A percentile compares a stretch with the other conserved stretches of the same genome.
These are phyloP conservation scores for Ophidiomyces ophidiicola DNA, from an alignment of 2,329 filamentous ascomycete species.

Conservation along the genomic window DNA sequence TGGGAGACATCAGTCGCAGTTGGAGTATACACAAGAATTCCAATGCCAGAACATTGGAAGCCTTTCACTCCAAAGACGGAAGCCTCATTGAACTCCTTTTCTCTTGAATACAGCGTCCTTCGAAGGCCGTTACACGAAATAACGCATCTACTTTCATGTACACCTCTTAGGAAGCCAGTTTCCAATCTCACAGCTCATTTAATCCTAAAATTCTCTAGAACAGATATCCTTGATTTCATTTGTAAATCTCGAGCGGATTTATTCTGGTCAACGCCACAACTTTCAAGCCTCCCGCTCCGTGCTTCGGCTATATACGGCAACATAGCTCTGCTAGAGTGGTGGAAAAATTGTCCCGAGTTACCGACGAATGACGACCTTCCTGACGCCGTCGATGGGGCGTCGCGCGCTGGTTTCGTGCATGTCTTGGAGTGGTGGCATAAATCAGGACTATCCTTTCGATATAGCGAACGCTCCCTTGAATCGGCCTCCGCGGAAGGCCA, in stretches of 20 bases:
- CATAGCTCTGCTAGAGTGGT: conserved; percentile 78
- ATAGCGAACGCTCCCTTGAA: conserved; percentile 77
- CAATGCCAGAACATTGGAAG: conserved; percentile 61
- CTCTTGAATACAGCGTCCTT: conserved; percentile 75
- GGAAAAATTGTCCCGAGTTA: conserved; percentile 72
- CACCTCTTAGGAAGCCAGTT: conserved; percentile 59
- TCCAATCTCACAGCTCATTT: conserved; percentile 74
- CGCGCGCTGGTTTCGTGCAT: conserved; percentile 69
- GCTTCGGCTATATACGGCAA: conserved; percentile 78
- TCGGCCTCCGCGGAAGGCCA: conserved; percentile 76
- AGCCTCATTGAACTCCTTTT: conserved; percentile 54
- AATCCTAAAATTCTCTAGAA: conserved; percentile 81
- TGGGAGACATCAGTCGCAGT: conserved; percentile 82
- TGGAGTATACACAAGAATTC: conserved; percentile 65
- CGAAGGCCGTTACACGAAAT: conserved; percentile 58
- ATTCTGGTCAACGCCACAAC: conserved; percentile 73
- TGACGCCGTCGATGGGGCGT: conserved; percentile 79
- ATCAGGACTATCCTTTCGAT: conserved; percentile 65
- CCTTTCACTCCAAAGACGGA: conserved; percentile 51
- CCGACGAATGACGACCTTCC: conserved; percentile 74
- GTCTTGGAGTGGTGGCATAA: conserved; percentile 88
- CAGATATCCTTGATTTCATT: conserved; percentile 62
- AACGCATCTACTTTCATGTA: conserved; percentile 56
- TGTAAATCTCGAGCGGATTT: conserved; percentile 57
- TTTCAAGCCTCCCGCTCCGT: conserved; percentile 72